Conservation (phyloP, 345 rosid genomes). For the Gossypium herbaceum region DNA sequence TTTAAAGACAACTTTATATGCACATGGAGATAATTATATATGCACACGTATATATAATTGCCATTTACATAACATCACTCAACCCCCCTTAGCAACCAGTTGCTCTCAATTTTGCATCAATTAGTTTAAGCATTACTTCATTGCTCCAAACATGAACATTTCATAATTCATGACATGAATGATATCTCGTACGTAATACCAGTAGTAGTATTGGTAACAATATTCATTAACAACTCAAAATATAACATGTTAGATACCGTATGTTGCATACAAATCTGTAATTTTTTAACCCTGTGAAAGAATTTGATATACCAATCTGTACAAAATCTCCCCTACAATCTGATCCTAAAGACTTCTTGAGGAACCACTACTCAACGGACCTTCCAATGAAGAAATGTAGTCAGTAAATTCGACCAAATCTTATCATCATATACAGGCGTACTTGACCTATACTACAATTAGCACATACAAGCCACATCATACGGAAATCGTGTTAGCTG, state of each 20-base stretch:
- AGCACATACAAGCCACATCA: background rate
- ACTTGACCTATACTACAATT: background rate
- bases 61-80: no score
- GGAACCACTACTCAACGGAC: background rate
- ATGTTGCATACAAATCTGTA: conserved; percentile 5
- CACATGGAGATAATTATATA: no score
- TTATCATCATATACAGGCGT: background rate
- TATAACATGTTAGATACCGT: background rate
- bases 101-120: background rate
- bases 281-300: background rate
- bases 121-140: background rate
- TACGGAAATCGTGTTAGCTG: background rate
- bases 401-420: background rate
- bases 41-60: background rate
- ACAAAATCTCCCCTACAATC: conserved; percentile 11
- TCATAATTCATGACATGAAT: background rate
- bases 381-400: background rate
- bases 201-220: background rate
- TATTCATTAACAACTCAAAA: background rate
- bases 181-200: background rate
- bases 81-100: background rate
- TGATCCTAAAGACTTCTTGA: background rate
- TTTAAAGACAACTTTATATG: background rate
- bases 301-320: conserved; percentile 20
- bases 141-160: background rate